phyloP scores from a whole-genome alignment of 352 stramenopile genomes.

The Globisporangium viniferum region DNA sequence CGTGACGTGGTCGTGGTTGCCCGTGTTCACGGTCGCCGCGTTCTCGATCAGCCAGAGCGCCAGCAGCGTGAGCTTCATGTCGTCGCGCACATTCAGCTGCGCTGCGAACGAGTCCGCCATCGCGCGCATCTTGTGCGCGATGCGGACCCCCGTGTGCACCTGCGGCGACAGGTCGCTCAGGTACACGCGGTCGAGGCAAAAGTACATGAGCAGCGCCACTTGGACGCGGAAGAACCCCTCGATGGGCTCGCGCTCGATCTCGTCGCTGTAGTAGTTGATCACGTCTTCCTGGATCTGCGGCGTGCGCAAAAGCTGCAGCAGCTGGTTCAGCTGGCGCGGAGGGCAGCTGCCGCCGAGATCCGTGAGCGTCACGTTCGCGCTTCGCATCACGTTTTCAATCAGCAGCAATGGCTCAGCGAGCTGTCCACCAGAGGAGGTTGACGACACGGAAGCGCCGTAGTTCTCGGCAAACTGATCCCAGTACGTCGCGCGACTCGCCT shows the following conservation, averaged over 20 bases:
- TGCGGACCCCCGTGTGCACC: constrained; percentile 41
- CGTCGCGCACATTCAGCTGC: constrained; percentile 67
- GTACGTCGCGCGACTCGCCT: constrained; percentile 44
- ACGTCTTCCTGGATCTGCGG: constrained; percentile 54
- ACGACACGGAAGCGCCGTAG: constrained; percentile 53
- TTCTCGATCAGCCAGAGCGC: constrained; percentile 84
- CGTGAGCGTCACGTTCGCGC: constrained; percentile 34
- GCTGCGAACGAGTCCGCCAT: constrained; percentile 70
- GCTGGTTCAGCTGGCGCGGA: constrained; percentile 43
- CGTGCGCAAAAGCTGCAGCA: constrained; percentile 51
- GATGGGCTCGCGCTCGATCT: constrained; percentile 64
- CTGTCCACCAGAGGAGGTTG: constrained; percentile 39
- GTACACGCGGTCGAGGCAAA: constrained; percentile 70
- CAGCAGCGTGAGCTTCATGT: constrained; percentile 81
- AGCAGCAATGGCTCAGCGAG: constrained; percentile 44
- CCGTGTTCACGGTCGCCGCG: constrained; percentile 62
- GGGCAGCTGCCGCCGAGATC: constrained; percentile 38
- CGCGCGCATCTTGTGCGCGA: constrained; percentile 60
- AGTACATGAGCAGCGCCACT: constrained; percentile 75
- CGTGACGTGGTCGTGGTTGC: constrained; percentile 53
- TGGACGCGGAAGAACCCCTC: constrained; percentile 77
- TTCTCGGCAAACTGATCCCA: constrained; percentile 68
- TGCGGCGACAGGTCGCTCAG: constrained; percentile 49
- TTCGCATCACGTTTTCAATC: constrained; percentile 79
- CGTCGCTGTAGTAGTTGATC: constrained; percentile 54